phyloP scores from a whole-genome alignment of 148 eudicot species.

The Gaultheria prostrata region DNA sequence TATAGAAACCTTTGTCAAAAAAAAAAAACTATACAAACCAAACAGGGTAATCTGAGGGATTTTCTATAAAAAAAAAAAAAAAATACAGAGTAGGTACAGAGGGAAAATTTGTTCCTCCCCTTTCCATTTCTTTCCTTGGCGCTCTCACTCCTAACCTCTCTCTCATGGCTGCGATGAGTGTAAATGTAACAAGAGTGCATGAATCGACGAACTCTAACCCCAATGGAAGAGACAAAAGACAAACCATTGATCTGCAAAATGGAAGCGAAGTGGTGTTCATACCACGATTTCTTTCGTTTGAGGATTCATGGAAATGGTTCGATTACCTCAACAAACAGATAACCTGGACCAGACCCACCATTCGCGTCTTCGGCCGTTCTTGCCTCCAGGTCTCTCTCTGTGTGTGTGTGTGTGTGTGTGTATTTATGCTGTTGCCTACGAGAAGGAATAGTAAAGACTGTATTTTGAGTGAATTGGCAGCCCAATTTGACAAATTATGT shows the following conservation, averaged over 20 bases:
- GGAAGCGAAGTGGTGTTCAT: slow-evolving; percentile 60
- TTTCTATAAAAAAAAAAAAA: neutral
- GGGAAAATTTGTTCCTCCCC: neutral
- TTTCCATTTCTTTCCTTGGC: neutral
- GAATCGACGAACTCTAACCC: slow-evolving; percentile 11
- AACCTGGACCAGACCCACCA: slow-evolving; percentile 86
- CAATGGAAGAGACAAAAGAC: neutral
- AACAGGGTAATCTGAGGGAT: too few relatives aligned
- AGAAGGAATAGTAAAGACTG: neutral
- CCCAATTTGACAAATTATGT: neutral
- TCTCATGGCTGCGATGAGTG: neutral
- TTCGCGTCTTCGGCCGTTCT: slow-evolving; percentile 74
- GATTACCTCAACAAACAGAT: slow-evolving; percentile 60
- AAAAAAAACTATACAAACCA: too few relatives aligned
- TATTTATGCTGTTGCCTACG: neutral
- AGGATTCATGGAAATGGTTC: slow-evolving; percentile 56
- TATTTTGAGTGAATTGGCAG: neutral
- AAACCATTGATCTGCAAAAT: slow-evolving; percentile 45
- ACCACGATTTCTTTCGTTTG: slow-evolving; percentile 42
- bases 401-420: neutral
- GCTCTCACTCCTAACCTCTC: neutral
- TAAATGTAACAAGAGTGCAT: neutral
- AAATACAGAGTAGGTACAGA: neutral
- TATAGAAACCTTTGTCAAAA: too few relatives aligned
- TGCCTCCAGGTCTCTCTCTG: slow-evolving; percentile 54